These are phyloP conservation scores for Cutaneotrichosporon curvatum DNA, from an alignment of 1,284 basidiomycete species.

Conservation along the genomic window DNA sequence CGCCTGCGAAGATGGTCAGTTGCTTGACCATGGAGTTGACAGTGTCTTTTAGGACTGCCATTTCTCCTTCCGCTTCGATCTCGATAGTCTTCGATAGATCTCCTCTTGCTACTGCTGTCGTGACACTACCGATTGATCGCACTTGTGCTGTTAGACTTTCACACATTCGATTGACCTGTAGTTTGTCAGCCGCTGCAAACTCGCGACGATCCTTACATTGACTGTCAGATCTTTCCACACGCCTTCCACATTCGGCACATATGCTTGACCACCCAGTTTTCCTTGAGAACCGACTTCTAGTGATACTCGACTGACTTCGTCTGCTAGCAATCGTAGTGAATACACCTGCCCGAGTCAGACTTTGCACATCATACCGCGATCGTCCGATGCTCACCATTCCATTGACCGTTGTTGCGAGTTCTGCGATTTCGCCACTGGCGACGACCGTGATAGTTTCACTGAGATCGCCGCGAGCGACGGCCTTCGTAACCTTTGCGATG, in stretches of 20 bases:
- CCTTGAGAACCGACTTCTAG: constrained; percentile 86
- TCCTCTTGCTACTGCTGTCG: constrained; percentile 72
- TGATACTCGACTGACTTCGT: constrained; percentile 93
- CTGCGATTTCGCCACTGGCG: constrained; percentile 91
- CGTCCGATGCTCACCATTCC: constrained; percentile 70
- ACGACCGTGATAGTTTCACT: constrained; percentile 95
- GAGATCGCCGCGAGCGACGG: constrained; percentile 90
- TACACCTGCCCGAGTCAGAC: constrained; percentile 53
- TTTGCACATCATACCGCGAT: not conserved
- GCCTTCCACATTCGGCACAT: constrained; percentile 88
- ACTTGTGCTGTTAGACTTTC: constrained; percentile 89
- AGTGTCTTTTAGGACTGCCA: constrained; percentile 67
- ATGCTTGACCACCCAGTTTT: constrained; percentile 79
- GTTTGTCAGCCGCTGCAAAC: constrained; percentile 11
- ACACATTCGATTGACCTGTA: constrained; percentile 85
- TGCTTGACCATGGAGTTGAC: constrained; percentile 73
- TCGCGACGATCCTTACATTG: constrained; percentile 56
- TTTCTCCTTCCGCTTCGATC: constrained; percentile 81
- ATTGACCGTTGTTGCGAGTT: constrained; percentile 96
- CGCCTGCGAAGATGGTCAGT: constrained; percentile 81
- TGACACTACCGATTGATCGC: constrained; percentile 82
- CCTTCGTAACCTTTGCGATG: constrained; percentile 95
- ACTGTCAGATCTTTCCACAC: constrained; percentile 88
- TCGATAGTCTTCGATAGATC: constrained; percentile 54
- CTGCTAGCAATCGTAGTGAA: constrained; percentile 76